Evolutionary conservation across 352 stramenopile species (phyloP).

Genomic region (Hyaloperonospora arabidopsidis): DNA sequence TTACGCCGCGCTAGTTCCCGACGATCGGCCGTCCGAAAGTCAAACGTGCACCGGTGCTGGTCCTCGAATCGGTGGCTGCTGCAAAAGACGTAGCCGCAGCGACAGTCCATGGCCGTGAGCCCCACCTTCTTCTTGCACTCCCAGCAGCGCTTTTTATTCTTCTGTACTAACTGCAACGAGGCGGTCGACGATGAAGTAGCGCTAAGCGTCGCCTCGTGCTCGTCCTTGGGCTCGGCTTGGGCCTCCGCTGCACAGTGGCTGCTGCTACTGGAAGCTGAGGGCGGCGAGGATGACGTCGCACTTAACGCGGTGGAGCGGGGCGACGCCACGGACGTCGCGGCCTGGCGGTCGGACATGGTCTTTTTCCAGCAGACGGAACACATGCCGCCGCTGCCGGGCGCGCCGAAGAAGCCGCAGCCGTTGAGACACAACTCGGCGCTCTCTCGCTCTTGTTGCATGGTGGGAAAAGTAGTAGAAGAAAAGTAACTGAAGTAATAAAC

Average conservation of each 20-base stretch:
- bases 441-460: slow-evolving; percentile 78
- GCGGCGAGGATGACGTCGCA: slow-evolving; percentile 8
- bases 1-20: slow-evolving; percentile 70
- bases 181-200: too few species aligned
- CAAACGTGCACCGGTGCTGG: slow-evolving; percentile 79
- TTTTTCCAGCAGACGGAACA: slow-evolving; percentile 85
- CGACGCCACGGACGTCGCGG: slow-evolving; percentile 23
- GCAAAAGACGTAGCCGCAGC: slow-evolving; percentile 86
- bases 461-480: not conserved
- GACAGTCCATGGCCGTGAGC: slow-evolving; percentile 84
- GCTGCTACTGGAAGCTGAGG: slow-evolving; percentile 11
- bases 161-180: slow-evolving; percentile 44
- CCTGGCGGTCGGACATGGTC: slow-evolving; percentile 66
- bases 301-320: slow-evolving; percentile 21
- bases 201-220: slow-evolving; percentile 10
- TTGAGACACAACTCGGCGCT: slow-evolving; percentile 63
- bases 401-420: slow-evolving; percentile 75
- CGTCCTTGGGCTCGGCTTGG: not conserved
- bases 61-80: slow-evolving; percentile 81
- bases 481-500: too few species aligned
- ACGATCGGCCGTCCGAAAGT: slow-evolving; percentile 78
- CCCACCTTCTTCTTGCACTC: slow-evolving; percentile 89
- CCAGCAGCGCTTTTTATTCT: slow-evolving; percentile 88
- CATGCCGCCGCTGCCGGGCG: slow-evolving; percentile 60
- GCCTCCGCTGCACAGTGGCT: not conserved